Conservation (phyloP, 2,329 filamentous ascomycete genomes). For the Fusarium oligoseptatum region DNA sequence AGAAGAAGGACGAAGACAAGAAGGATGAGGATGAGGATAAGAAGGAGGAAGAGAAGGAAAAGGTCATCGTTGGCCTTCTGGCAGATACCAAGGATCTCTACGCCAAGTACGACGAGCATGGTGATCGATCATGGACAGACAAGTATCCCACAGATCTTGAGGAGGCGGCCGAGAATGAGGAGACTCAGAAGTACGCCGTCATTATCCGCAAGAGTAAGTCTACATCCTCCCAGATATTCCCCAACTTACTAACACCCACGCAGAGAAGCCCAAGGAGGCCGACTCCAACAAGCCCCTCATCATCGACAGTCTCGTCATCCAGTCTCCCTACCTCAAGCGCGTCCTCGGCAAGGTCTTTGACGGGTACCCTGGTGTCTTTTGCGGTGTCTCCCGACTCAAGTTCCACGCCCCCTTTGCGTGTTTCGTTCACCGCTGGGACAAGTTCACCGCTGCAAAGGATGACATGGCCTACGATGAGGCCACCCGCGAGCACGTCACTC, state of each 20-base stretch:
- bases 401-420: constrained; percentile 72
- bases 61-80: constrained; percentile 52
- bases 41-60: constrained; percentile 25
- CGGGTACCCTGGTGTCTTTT: constrained; percentile 71
- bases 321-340: constrained; percentile 71
- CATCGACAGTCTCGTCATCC: constrained; percentile 73
- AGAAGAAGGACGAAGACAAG: constrained; percentile 12
- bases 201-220: constrained; percentile 65
- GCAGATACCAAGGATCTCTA: constrained; percentile 59
- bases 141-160: constrained; percentile 67
- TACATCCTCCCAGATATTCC: no score
- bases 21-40: background rate
- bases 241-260: background rate
- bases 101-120: constrained; percentile 60
- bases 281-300: constrained; percentile 72
- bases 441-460: constrained; percentile 58
- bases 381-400: constrained; percentile 69
- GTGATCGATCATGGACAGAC: constrained; percentile 67
- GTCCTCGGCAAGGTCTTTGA: constrained; percentile 67
- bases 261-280: constrained; percentile 61
- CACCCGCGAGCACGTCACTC: constrained; percentile 60
- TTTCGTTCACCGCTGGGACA: constrained; percentile 75
- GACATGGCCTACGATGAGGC: constrained; percentile 56
- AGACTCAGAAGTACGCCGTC: constrained; percentile 72
- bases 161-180: constrained; percentile 70